Base-by-base conservation (phyloP, 495 filamentous ascomycete species). In the Glonium stellatum region DNA sequence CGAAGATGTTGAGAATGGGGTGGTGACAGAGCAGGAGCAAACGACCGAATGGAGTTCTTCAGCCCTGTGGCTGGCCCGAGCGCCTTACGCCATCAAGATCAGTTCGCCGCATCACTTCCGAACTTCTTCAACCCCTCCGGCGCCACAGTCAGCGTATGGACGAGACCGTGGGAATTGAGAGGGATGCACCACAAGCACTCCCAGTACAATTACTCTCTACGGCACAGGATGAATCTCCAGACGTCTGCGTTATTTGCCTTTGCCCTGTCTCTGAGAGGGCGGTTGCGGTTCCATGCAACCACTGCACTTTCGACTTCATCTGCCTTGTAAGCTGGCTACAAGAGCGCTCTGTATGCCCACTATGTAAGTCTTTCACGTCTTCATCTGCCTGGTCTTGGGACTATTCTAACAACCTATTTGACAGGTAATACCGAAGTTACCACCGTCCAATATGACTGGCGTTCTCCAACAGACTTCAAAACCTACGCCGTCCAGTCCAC, bases 251-350 rank as follows among this genome's bases (percentile, higher is more conserved):
- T 55, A 85, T 88, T 67, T 96, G 91, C 70, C 81, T 95, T 51
- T 86, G 91, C 58, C 68, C 73, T 48, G 78, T 95, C 71, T 82
- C 84, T 5, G 88, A 92, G 65, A 74, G 82, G 39, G 87, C 86
- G 57, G 73, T 84, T 18, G 83, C 87, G 4, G 74, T 80, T 39
- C 89, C 90, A 18, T 96, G 91, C 79, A 77, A 79, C 19, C 91
- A 96, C 77, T 71, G 79, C 49, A 84, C 82, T 65, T 95, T 93
- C 70, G 89, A 95, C 73, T 92, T 89, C 70, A 66, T 90, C 12
- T 96, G 91, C 67, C 80, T 95, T 10, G 70, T 88, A 19, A 91
- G 82, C 74, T 95, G 91, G 91, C 75, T 92, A 13, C 81, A 92
- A 64, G 78, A 90, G 67, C 81, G 81, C 23, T 72, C 85, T 0